phyloP scores from a whole-genome alignment of 1,139 yeast genomes.

The Yamadazyma epiphylla region DNA sequence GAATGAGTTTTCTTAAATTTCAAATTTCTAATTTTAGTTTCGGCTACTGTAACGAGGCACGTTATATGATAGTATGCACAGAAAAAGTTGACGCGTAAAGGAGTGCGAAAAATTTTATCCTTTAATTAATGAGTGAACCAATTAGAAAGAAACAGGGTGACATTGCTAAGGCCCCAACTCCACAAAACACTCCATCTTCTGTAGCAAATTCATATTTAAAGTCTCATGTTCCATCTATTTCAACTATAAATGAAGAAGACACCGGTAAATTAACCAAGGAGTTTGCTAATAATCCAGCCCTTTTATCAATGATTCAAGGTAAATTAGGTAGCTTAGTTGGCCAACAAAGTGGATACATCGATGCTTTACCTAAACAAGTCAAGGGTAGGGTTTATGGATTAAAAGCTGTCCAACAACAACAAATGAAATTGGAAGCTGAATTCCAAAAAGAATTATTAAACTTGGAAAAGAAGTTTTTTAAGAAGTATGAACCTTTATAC shows the following conservation, averaged over 20 bases:
- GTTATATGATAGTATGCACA: background rate
- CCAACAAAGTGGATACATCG: constrained; percentile 81
- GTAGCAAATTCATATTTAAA: constrained; percentile 73
- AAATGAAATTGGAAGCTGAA: constrained; percentile 81
- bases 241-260: constrained; percentile 67
- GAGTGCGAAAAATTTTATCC: constrained; percentile 1
- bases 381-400: constrained; percentile 78
- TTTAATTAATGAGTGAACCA: constrained; percentile 55
- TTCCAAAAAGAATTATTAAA: constrained; percentile 87
- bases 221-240: constrained; percentile 67
- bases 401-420: constrained; percentile 79
- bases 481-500: constrained; percentile 74
- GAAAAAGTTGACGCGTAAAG: background rate
- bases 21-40: no score
- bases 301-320: constrained; percentile 85
- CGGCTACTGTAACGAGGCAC: background rate
- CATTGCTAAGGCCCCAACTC: constrained; percentile 94
- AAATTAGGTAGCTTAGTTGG: constrained; percentile 84
- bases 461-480: constrained; percentile 77
- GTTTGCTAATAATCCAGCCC: constrained; percentile 69
- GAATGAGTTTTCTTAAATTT: background rate
- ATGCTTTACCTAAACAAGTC: constrained; percentile 67
- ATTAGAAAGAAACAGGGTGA: constrained; percentile 67
- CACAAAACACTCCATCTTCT: constrained; percentile 97
- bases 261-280: constrained; percentile 35